Evolutionary conservation across 163 green algal genomes (phyloP), one percentile per base, ranked within the genome.

Genomic region (Chloromonas sp.): DNA sequence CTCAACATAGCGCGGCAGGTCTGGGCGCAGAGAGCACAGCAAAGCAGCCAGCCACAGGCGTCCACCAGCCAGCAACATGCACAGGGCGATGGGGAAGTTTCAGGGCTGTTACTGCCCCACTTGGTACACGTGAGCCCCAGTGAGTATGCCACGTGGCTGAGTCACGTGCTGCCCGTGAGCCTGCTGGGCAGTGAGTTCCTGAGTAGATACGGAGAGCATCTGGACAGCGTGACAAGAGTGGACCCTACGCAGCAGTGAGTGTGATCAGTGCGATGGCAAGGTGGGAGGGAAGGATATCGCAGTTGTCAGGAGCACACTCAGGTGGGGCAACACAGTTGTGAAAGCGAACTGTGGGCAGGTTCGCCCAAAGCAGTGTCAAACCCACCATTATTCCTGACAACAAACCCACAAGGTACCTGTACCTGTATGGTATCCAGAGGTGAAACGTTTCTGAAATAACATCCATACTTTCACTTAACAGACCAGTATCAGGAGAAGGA

Each of bases 111-210:
- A 2, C 36, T 82, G 58, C 78, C 61, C n/a, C 94, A 95, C 84
- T 84, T 96, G 71, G 89, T 88, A 8, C 92, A 94, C 62, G 76
- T 96, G 3, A 81, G 81, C 2, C 91, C 94, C 5, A 94, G 87
- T 80, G 60, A 91, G 71, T 94, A 93, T 11, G 8, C 36, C 3
- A 1, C 3, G 58, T 81, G 86, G 8, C 92, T 92, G 61, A 89
- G 90, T 61, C 58, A 61, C 1, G 57, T 83, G 11, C 89, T 98
- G 77, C 95, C 96, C 1, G 89, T 89, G 13, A n/a, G 1, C 8
- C 86, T 98, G 8, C 83, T 3, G 0, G 96, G 96, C 0, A n/a
- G 58, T 0, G 90, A 94, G 3, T 99, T 98, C 83, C 74, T 97
- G 78, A 14, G 81, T 57, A 60, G 76, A 60, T 95, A 95, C 62